phyloP scores from a whole-genome alignment of 2,329 filamentous ascomycete genomes.

The Tolypocladium cylindrosporum region DNA sequence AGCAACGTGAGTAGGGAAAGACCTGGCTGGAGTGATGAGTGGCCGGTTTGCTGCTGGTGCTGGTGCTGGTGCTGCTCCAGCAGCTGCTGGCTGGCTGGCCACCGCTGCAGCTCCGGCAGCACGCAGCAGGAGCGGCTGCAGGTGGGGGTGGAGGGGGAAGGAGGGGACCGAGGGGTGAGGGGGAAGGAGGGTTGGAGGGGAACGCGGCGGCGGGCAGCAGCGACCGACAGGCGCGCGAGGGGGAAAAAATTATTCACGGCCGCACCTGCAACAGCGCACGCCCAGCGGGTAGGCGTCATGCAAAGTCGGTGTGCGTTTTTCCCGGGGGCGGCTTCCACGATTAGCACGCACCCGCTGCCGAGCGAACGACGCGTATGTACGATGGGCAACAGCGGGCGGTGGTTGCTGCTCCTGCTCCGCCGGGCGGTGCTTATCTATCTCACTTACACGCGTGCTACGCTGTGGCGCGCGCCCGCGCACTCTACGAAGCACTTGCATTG shows the following conservation, averaged over 20 bases:
- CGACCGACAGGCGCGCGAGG: not conserved
- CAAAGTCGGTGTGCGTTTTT: not conserved
- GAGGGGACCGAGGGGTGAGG: not conserved
- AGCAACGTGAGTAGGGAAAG: not conserved
- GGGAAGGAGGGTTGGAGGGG: not conserved
- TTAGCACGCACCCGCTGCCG: not conserved
- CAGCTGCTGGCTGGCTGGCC: not conserved
- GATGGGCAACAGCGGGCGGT: not conserved
- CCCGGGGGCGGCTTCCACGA: not conserved
- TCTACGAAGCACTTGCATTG: not conserved
- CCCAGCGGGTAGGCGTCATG: not conserved
- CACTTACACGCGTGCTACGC: not conserved
- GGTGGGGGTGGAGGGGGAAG: not conserved
- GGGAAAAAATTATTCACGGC: not conserved
- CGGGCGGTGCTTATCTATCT: not conserved
- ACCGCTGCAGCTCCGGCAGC: not conserved
- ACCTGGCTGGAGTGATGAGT: not conserved
- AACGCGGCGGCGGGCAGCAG: not conserved
- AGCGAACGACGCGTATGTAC: not conserved
- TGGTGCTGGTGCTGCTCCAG: not conserved
- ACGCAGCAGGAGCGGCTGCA: not conserved
- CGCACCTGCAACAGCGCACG: not conserved
- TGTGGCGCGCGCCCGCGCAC: not conserved
- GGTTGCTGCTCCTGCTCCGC: not conserved
- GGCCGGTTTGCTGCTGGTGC: no score